Evolutionary conservation across 495 filamentous ascomycete species (phyloP), one percentile per base, ranked within the genome.

Genomic region (Penicillium salamii): DNA sequence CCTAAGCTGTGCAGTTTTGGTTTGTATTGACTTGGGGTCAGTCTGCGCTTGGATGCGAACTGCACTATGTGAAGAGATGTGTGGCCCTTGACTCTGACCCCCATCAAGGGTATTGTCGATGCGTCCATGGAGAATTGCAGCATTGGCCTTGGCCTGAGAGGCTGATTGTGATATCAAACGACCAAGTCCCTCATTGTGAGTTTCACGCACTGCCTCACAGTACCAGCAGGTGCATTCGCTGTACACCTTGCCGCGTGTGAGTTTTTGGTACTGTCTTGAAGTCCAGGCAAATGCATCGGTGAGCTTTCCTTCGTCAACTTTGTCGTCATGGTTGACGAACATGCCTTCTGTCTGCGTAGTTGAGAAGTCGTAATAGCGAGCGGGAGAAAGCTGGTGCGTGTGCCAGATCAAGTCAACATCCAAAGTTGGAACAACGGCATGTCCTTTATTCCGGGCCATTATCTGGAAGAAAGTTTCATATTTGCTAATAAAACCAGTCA

Each of bases 171-270:
- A 43, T 17, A 43, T 43, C 20, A 43, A 17, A 5, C 41, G 18
- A 7, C 21, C 21, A 18, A 43, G 41, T 43, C 41, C 41, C 24
- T 29, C 12, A 11, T 24, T 43, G 28, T 43, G 18, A 17, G 41
- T n/a, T 24, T 43, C 41, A 3, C 41, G 41, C 9, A 43, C 24
- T 5, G 85, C 81, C 73, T 93, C 89, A 70, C 90, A 96, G 62
- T 90, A 91, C 89, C 90, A 95, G 68, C 90, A 96, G 3, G 84
- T 90, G 61, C 90, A 95, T 65, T 89, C 86, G 23, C 79, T 85
- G 65, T 93, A 95, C 20, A 87, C 77, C 49, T 85, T 78, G 7
- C 73, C 70, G 56, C 75, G 83, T 14, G 67, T 71, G 32, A 63
- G 52, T 28, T 83, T 79, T 54, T 85, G 76, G 63, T 90, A 95